Conservation (phyloP, 495 filamentous ascomycete genomes). For the Cercophora samala region DNA sequence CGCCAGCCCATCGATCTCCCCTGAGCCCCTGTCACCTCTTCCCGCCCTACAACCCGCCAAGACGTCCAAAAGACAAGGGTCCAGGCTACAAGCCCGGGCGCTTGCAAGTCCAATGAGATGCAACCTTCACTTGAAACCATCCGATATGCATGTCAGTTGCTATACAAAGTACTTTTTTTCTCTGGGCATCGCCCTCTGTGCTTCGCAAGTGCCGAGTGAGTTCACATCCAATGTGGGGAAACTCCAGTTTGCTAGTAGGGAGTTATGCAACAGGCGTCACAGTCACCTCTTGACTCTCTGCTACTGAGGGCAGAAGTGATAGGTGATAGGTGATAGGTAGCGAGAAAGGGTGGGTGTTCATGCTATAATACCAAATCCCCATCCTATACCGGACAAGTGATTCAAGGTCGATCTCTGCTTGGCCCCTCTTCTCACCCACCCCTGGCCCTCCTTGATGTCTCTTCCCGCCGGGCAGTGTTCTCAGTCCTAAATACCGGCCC, state of each 20-base stretch:
- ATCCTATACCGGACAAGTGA: neutral
- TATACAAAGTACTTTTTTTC: neutral
- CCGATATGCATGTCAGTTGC: neutral
- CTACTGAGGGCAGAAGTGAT: neutral
- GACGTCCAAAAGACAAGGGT: neutral
- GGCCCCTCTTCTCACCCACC: neutral
- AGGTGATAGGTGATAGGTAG: neutral
- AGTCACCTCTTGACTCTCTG: neutral
- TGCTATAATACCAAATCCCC: neutral
- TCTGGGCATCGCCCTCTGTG: neutral
- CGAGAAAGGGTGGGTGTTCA: neutral
- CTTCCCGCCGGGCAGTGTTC: too few species aligned
- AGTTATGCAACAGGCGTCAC: neutral
- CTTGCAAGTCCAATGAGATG: slow-evolving; percentile 12
- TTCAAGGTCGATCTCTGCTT: neutral
- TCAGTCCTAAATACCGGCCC: neutral
- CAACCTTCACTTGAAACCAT: neutral
- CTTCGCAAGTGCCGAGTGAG: neutral
- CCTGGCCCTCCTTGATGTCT: neutral
- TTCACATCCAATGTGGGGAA: neutral
- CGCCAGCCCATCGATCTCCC: slow-evolving; percentile 1
- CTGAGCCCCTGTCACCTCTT: neutral
- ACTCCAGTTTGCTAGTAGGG: neutral
- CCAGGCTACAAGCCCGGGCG: slow-evolving; percentile 7
- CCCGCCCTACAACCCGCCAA: neutral